phyloP scores from a whole-genome alignment of 106 monocot species.

The Triglochin maritima region DNA sequence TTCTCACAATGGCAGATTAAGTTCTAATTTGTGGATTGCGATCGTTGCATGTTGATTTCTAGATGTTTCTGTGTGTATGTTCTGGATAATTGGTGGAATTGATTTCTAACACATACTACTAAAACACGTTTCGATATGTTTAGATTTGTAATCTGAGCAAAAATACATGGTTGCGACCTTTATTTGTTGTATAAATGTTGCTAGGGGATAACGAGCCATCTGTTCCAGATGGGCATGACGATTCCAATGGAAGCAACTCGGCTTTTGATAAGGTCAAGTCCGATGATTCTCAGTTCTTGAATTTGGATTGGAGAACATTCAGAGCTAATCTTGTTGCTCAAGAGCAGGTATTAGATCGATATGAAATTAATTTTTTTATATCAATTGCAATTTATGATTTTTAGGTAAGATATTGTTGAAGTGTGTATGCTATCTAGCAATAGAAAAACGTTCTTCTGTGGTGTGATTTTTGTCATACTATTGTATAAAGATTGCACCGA shows the following conservation, averaged over 20 bases:
- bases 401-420: background rate
- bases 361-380: background rate
- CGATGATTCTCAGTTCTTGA: conserved; percentile 26
- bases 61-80: too few relatives aligned
- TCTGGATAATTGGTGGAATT: background rate
- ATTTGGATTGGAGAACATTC: conserved; percentile 77
- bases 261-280: conserved; percentile 25
- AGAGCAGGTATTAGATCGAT: conserved; percentile 39
- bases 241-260: conserved; percentile 19
- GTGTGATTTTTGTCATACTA: too few relatives aligned
- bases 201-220: conserved; percentile 56
- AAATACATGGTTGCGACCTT: too few relatives aligned
- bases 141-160: background rate
- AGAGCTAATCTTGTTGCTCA: conserved; percentile 72
- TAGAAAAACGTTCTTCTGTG: too few relatives aligned
- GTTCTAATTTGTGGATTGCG: background rate
- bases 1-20: background rate
- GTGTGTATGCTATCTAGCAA: background rate
- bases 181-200: conserved; percentile 5
- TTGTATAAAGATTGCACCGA: too few relatives aligned
- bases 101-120: background rate
- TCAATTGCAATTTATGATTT: background rate
- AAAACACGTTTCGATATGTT: background rate
- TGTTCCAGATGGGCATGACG: conserved; percentile 32
- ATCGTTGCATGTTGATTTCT: too few relatives aligned